Evolutionary conservation across 257 asterid genomes (phyloP).

Genomic region (Ilex asprella): DNA sequence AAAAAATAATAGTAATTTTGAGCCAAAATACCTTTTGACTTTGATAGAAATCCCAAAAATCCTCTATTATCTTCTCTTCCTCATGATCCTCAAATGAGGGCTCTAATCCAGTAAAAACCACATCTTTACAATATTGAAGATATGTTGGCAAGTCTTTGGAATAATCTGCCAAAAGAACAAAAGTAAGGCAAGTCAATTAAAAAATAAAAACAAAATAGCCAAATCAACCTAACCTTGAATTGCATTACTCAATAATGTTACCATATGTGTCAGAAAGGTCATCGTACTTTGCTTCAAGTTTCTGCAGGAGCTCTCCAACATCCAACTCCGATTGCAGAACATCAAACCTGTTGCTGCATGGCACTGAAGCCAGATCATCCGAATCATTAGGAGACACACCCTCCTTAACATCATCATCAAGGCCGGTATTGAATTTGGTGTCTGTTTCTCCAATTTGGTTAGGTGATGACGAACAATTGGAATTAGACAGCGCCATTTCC

Average conservation of each 20-base stretch:
- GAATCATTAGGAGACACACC: conserved; percentile 18
- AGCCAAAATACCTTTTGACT: conserved; percentile 37
- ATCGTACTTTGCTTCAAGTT: conserved; percentile 42
- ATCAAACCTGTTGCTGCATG: neutral
- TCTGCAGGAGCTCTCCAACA: conserved; percentile 39
- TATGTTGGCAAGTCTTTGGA: conserved; percentile 46
- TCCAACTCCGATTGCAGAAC: conserved; percentile 18
- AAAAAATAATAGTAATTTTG: too few relatives aligned
- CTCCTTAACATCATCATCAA: conserved; percentile 15
- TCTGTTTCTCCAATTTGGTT: conserved; percentile 16
- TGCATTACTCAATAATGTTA: conserved; percentile 19
- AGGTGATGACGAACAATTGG: conserved; percentile 15
- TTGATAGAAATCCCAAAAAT: conserved; percentile 51
- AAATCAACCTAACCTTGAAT: neutral
- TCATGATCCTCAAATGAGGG: conserved; percentile 43
- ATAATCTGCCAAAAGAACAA: conserved; percentile 37
- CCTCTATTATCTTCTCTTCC: conserved; percentile 41
- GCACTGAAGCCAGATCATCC: conserved; percentile 10
- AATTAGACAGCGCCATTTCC: conserved; percentile 50
- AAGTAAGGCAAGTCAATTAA: conserved; percentile 13
- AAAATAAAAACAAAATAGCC: conserved; percentile 4
- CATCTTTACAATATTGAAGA: conserved; percentile 60
- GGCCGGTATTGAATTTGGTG: conserved; percentile 6
- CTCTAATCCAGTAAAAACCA: conserved; percentile 52
- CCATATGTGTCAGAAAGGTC: conserved; percentile 49